These are phyloP conservation scores for Cryptococcus sp. DNA, from an alignment of 1,284 basidiomycete species.

Conservation along the genomic window DNA sequence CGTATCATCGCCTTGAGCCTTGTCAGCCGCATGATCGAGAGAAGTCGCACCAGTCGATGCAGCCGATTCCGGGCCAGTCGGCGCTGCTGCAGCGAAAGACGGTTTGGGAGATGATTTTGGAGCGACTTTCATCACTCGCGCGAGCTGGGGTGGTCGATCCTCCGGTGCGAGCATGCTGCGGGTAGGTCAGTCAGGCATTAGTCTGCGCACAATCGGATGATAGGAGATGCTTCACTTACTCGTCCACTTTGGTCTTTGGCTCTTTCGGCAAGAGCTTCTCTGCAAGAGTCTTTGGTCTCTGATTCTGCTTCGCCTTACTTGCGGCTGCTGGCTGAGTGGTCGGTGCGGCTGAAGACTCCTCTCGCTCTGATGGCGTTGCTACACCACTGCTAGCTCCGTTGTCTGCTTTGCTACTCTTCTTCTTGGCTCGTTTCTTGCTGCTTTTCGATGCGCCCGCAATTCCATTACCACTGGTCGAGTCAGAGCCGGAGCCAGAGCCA, in stretches of 20 bases:
- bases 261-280: slow-evolving; percentile 47
- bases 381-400: not conserved
- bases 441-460: slow-evolving; percentile 8
- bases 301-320: slow-evolving; percentile 7
- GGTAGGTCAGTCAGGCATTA: not conserved
- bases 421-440: slow-evolving; percentile 40
- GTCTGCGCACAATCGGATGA: not conserved
- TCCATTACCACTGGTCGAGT: not conserved
- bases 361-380: slow-evolving; percentile 1
- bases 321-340: not conserved
- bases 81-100: not conserved
- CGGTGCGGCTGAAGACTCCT: not conserved
- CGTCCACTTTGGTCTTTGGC: slow-evolving; percentile 48
- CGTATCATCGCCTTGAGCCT: slow-evolving; percentile 1
- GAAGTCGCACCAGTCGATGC: not conserved
- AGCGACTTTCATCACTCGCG: slow-evolving; percentile 46
- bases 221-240: no score
- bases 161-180: slow-evolving; percentile 48
- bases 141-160: slow-evolving; percentile 40
- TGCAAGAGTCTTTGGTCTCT: slow-evolving; percentile 44
- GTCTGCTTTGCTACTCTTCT: slow-evolving; percentile 25
- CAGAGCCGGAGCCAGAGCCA: not conserved
- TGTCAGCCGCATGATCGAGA: not conserved
- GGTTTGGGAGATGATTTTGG: slow-evolving; percentile 6
- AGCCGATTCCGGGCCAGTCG: not conserved